Evolutionary conservation across 768 basidiomycete species (phyloP).

Genomic region (Kwoniella heveanensis): DNA sequence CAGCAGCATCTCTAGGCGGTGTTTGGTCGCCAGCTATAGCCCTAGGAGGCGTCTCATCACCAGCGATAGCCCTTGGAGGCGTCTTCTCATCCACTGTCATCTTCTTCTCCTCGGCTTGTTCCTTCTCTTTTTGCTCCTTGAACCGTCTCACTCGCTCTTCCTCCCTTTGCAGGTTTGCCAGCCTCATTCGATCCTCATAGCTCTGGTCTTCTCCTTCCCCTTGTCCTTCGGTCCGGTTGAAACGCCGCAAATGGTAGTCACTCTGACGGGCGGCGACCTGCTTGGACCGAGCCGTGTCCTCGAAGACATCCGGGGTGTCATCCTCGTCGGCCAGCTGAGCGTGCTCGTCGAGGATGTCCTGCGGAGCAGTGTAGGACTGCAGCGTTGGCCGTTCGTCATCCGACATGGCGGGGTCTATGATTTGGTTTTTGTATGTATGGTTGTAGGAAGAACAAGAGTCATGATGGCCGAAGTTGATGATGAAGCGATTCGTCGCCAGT

Average conservation of each 20-base stretch:
- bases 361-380: slow-evolving; percentile 89
- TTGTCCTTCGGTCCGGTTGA: slow-evolving; percentile 71
- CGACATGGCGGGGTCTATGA: slow-evolving; percentile 10
- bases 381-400: slow-evolving; percentile 56
- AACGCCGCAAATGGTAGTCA: slow-evolving; percentile 91
- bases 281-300: slow-evolving; percentile 86
- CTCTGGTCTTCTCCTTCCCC: slow-evolving; percentile 72
- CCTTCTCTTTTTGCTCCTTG: slow-evolving; percentile 85
- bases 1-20: slow-evolving; percentile 58
- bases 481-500: not conserved
- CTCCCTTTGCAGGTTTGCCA: slow-evolving; percentile 88
- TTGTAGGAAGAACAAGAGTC: not conserved
- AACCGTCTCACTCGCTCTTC: slow-evolving; percentile 78
- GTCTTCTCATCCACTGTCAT: slow-evolving; percentile 81
- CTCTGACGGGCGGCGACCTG: slow-evolving; percentile 92
- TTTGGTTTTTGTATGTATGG: not conserved
- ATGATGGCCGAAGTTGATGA: not conserved
- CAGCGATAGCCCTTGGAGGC: slow-evolving; percentile 72
- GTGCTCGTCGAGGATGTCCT: slow-evolving; percentile 91
- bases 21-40: slow-evolving; percentile 60
- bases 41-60: slow-evolving; percentile 49
- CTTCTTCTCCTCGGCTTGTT: slow-evolving; percentile 65
- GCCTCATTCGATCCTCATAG: slow-evolving; percentile 94
- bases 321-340: slow-evolving; percentile 92
- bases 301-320: slow-evolving; percentile 64